phyloP scores from a whole-genome alignment of 2,329 filamentous ascomycete genomes.

The Endothia cerciana region DNA sequence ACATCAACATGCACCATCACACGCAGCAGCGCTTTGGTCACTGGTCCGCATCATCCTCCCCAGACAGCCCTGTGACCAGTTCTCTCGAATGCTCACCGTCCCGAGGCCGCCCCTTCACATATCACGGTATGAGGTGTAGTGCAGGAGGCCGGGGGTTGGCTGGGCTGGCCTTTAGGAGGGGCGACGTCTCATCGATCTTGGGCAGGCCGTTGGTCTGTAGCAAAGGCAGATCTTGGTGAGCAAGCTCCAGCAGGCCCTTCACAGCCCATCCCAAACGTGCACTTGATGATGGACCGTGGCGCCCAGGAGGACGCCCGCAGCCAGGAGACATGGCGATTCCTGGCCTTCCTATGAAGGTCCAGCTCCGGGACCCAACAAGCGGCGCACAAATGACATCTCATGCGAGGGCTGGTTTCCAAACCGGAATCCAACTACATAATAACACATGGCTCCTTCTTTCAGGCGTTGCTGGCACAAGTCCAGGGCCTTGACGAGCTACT shows the following conservation, averaged over 20 bases:
- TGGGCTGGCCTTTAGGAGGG: too few relatives aligned
- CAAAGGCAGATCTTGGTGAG: neutral
- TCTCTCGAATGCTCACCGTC: too few relatives aligned
- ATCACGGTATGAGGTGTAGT: too few relatives aligned
- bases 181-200: neutral
- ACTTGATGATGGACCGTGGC: neutral
- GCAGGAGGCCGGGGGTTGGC: too few relatives aligned
- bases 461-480: conserved; percentile 41
- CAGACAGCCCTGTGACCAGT: too few relatives aligned
- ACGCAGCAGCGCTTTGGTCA: too few relatives aligned
- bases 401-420: neutral
- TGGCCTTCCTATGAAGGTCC: too few relatives aligned
- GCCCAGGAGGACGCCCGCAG: neutral
- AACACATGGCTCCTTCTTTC: neutral
- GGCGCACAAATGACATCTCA: neutral
- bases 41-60: too few relatives aligned
- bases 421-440: neutral
- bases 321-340: neutral
- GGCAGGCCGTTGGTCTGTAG: neutral
- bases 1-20: too few relatives aligned
- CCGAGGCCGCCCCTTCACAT: too few relatives aligned
- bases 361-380: neutral
- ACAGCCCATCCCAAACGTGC: too few relatives aligned
- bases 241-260: too few relatives aligned
- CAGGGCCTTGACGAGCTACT: conserved; percentile 40